Evolutionary conservation across 257 asterid genomes (phyloP).

Genomic region (Solanum bukasovii): DNA sequence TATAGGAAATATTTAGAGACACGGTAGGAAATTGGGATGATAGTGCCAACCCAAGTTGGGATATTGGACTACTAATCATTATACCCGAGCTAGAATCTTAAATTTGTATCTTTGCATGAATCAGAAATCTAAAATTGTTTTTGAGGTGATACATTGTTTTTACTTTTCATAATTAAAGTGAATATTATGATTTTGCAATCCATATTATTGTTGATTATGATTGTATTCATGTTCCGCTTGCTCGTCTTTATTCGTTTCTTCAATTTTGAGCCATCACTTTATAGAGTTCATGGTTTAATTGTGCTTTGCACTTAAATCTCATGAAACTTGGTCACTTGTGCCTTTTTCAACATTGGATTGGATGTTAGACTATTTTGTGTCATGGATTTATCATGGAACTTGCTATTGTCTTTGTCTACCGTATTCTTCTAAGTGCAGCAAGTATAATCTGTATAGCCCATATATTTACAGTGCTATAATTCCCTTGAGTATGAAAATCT

Average conservation of each 20-base stretch:
- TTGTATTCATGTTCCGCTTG: neutral
- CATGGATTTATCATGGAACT: neutral
- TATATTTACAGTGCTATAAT: neutral
- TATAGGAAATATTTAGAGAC: neutral
- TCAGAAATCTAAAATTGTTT: neutral
- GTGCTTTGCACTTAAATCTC: neutral
- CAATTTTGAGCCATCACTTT: neutral
- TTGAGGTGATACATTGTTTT: neutral
- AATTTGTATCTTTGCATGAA: neutral
- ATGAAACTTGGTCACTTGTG: neutral
- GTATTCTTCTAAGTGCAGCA: neutral
- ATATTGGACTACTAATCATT: neutral
- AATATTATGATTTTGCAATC: neutral
- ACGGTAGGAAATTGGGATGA: neutral
- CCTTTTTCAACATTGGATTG: neutral
- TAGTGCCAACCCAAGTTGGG: neutral
- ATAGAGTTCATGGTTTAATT: neutral
- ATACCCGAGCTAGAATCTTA: neutral
- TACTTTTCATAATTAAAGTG: neutral
- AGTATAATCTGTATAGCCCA: neutral
- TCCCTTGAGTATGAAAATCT: neutral
- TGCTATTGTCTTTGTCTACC: neutral
- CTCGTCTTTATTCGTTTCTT: neutral
- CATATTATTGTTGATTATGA: neutral
- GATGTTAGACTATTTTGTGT: neutral